Conservation (phyloP, 495 filamentous ascomycete genomes). For the Melanomma pulvis-pyrius region DNA sequence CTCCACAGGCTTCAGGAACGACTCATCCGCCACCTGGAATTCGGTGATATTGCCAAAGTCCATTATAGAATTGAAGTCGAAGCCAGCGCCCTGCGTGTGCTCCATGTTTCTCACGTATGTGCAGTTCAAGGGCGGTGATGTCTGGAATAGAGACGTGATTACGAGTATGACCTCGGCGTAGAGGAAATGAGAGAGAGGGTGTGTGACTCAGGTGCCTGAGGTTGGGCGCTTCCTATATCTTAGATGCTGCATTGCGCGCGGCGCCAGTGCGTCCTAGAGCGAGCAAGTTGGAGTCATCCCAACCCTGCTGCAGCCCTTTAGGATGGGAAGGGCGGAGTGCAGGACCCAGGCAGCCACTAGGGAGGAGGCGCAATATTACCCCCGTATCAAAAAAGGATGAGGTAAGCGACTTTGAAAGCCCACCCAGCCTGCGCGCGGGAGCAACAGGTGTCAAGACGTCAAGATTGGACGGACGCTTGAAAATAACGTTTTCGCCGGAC, state of each 20-base stretch:
- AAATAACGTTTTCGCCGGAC: background rate
- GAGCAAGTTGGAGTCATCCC: slow-evolving; percentile 5
- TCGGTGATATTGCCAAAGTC: background rate
- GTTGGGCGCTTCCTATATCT: slow-evolving; percentile 1
- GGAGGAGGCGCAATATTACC: background rate
- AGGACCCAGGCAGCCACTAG: background rate
- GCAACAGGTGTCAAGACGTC: background rate
- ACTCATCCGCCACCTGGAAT: background rate
- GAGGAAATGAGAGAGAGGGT: slow-evolving; percentile 2
- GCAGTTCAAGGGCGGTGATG: background rate
- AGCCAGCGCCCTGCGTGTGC: background rate
- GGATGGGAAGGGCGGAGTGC: background rate
- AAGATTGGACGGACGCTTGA: too few species aligned
- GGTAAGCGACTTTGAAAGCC: too few species aligned
- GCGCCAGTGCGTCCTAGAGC: background rate
- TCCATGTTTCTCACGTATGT: background rate
- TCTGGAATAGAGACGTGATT: too few species aligned
- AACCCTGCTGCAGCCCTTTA: background rate
- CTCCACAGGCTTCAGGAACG: slow-evolving; percentile 26
- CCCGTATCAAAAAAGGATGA: too few species aligned
- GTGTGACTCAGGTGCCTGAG: slow-evolving; percentile 18
- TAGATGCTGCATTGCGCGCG: background rate
- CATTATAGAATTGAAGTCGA: background rate
- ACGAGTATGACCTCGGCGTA: background rate
- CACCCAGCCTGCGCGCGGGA: background rate